phyloP scores from a whole-genome alignment of 805 yeast species.

The Wickerhamomyces canadensis region DNA sequence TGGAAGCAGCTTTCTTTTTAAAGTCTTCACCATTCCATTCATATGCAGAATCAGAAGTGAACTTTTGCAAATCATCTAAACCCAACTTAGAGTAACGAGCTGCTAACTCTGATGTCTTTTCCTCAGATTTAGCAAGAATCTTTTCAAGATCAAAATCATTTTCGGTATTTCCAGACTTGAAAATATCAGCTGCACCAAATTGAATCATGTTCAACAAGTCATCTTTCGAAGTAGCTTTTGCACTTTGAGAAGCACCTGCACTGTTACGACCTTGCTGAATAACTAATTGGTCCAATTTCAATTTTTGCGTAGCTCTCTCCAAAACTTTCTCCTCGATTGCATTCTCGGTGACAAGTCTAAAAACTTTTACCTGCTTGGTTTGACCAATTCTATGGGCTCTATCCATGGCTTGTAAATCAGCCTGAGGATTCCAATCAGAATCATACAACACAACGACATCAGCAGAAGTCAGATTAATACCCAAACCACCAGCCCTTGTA shows the following conservation, averaged over 20 bases:
- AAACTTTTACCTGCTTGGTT: slow-evolving; percentile 76
- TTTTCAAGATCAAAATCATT: slow-evolving; percentile 57
- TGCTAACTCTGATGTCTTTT: slow-evolving; percentile 56
- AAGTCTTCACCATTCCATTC: slow-evolving; percentile 88
- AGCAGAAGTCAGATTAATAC: slow-evolving; percentile 77
- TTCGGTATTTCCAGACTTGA: slow-evolving; percentile 28
- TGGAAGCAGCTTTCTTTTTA: slow-evolving; percentile 52
- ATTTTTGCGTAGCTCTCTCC: slow-evolving; percentile 76
- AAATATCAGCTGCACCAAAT: slow-evolving; percentile 71
- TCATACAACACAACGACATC: slow-evolving; percentile 72
- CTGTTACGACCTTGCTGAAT: slow-evolving; percentile 67
- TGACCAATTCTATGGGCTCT: slow-evolving; percentile 88
- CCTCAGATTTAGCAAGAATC: slow-evolving; percentile 54
- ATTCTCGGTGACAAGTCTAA: slow-evolving; percentile 71
- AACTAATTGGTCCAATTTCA: slow-evolving; percentile 74
- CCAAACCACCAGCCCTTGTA: slow-evolving; percentile 88
- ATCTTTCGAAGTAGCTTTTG: slow-evolving; percentile 48
- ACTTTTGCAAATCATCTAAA: slow-evolving; percentile 72
- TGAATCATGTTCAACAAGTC: slow-evolving; percentile 79
- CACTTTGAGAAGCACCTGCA: slow-evolving; percentile 26
- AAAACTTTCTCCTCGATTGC: slow-evolving; percentile 80
- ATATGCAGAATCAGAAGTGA: slow-evolving; percentile 68
- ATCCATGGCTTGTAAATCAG: slow-evolving; percentile 86
- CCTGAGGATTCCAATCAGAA: slow-evolving; percentile 88
- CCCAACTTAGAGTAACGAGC: slow-evolving; percentile 63